Evolutionary conservation across 345 rosid genomes (phyloP), one percentile per base, ranked within the genome.

Genomic region (Syzygium aqueum): DNA sequence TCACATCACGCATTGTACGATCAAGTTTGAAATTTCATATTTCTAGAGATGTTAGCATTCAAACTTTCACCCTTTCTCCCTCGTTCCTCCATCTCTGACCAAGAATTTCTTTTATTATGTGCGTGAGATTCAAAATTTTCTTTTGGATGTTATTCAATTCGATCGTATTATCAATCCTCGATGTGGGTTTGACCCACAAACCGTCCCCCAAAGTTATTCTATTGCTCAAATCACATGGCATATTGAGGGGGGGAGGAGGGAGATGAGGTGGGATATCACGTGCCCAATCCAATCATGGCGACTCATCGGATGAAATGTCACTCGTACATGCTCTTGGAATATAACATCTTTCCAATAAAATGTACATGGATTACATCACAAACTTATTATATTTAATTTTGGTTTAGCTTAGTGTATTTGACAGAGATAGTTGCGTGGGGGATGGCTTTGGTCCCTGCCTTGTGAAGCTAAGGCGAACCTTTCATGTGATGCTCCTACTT

Each of bases 401-500:
- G 1, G 27, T 21, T 73, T 37, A 37, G 82, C 14, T 37, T 37
- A 73, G 1, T 73, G 46, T 37, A 37, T 46, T 51, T 19, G 87
- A 77, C 56, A 6, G 82, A 28, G 88, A 87, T 22, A 28, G 59
- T 12, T 61, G 63, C 17, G 85, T 51, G 54, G 5, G 63, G 57
- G n/a, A n/a, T 33, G 80, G 51, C 28, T 21, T 87, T 87, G 91
- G 88, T 90, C 89, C 91, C 89, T 87, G 88, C 90, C 88, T 85
- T 51, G 23, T 51, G 88, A 89, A 91, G 89, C 63, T 80, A 85
- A 49, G 88, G 85, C 86, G 89, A n/a, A n/a, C 92, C 89, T 89
- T 78, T 92, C 94, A 90, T 90, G 94, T 91, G 92, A 90, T 89
- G 5, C 10, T 50, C 85, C 51, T 85, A 56, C 94, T 91, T 93